Conservation (phyloP, 257 asterid species). For the Solanum clarkiae region DNA sequence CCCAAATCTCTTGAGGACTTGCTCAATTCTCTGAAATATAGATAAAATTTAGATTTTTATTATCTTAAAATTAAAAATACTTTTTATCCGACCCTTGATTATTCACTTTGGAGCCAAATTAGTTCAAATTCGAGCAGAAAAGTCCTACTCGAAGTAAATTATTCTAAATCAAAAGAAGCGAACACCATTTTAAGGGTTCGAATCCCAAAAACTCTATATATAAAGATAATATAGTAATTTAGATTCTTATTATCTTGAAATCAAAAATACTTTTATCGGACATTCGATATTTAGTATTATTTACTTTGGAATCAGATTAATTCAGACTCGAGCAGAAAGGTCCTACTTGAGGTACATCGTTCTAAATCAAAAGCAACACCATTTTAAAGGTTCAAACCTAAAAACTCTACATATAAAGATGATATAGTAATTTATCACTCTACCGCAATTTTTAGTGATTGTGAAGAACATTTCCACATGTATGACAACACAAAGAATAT, state of each 20-base stretch:
- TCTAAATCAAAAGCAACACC: not conserved
- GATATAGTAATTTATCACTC: not conserved
- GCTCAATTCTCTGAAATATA: conserved; percentile 33
- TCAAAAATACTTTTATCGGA: not conserved
- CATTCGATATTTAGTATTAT: not conserved
- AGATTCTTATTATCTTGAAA: not conserved
- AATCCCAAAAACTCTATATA: fast-evolving
- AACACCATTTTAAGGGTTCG: not conserved
- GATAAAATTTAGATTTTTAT: not conserved
- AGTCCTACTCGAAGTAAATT: not conserved
- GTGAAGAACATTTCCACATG: not conserved
- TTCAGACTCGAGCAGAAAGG: not conserved
- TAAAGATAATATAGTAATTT: not conserved
- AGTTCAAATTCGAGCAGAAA: not conserved
- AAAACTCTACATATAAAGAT: not conserved
- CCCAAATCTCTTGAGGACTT: conserved; percentile 51
- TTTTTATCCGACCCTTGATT: not conserved
- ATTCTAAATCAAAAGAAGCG: not conserved
- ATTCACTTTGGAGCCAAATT: not conserved
- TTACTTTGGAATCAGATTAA: not conserved
- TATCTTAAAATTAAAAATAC: not conserved
- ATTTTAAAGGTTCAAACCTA: too few species aligned
- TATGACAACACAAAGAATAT: not conserved
- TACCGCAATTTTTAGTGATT: not conserved
- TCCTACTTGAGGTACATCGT: too few species aligned